These are phyloP conservation scores for Candida cerambycidarum DNA, from an alignment of 805 yeast species.

Conservation along the genomic window DNA sequence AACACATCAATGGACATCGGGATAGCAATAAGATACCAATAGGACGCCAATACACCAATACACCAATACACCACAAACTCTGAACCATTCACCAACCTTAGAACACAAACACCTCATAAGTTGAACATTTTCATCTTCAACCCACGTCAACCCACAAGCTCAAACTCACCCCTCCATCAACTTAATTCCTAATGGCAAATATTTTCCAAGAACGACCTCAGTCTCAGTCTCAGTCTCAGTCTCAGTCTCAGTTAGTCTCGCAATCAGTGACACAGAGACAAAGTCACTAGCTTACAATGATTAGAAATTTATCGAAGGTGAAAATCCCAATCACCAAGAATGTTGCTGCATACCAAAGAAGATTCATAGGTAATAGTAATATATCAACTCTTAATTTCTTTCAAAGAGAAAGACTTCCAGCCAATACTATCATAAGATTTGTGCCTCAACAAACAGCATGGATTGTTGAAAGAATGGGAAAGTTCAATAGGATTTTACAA, in stretches of 20 bases:
- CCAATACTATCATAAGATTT: constrained; percentile 71
- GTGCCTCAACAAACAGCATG: constrained; percentile 92
- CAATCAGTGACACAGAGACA: neutral
- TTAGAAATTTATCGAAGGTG: neutral
- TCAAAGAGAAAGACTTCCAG: constrained; percentile 64
- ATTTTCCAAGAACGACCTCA: no score
- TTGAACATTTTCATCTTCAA: no score
- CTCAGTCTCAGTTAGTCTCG: neutral
- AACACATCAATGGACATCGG: no score
- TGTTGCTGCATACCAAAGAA: constrained; percentile 1
- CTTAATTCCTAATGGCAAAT: no score
- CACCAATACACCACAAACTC: no score
- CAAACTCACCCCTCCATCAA: no score
- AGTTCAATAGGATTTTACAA: constrained; percentile 60
- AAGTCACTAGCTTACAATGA: neutral
- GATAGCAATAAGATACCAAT: no score
- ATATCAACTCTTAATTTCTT: constrained; percentile 46
- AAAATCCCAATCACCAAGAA: neutral
- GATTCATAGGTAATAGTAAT: neutral
- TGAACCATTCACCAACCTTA: no score
- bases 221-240: constrained; percentile 3
- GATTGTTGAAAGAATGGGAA: constrained; percentile 91
- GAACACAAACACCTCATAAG: no score
- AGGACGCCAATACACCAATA: no score
- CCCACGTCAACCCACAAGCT: no score